Evolutionary conservation across 371 early-diverging fungal species (phyloP), one percentile per base, ranked within the genome.

Genomic region (Mucor indicus): DNA sequence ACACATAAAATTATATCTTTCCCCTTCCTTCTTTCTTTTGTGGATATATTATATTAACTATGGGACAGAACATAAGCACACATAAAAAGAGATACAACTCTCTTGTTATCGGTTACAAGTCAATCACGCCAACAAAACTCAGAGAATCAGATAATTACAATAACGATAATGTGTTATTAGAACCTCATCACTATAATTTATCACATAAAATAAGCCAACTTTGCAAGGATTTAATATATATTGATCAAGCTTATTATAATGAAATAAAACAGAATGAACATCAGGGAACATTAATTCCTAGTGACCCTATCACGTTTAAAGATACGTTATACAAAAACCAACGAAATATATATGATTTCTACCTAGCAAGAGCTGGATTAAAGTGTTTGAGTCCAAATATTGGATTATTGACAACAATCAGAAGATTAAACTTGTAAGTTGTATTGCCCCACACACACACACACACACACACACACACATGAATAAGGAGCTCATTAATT

Each of bases 361-460:
- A 62, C 4, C 44, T 64, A 16, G 33, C 54, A 43, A 35, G 30
- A 16, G 44, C 42, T 21, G 37, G 46, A 3, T 23, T 60, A 11
- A 41, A 33, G 19, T 25, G 41, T 5, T 37, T 69, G 3, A 53
- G 44, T 10, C 44, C 39, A 2, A 53, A 59, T 27, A 59, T 69
- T 16, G 56, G 57, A 8, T 33, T 62, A 15, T 43, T 69, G 20
- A 19, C 48, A 23, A 53, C 41, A 48, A 49, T 69, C 15, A 36
- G 52, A 31, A 59, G 37, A 35, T 31, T 69, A 17, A 60, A 62
- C 24, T 38, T 69, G 65, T 64, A 64, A 64, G 55, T 38, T 29
- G n/a, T n/a, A n/a, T n/a, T n/a, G n/a, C n/a, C n/a, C n/a, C n/a
- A 27, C 11, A 27, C 11, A 27, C 11, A 11, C 11, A 27, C 29